Percentiles rank a stretch among this genome's conserved stretches.
phyloP scores from a whole-genome alignment of 164 flowering plant genomes.

The Aristolochia contorta region DNA sequence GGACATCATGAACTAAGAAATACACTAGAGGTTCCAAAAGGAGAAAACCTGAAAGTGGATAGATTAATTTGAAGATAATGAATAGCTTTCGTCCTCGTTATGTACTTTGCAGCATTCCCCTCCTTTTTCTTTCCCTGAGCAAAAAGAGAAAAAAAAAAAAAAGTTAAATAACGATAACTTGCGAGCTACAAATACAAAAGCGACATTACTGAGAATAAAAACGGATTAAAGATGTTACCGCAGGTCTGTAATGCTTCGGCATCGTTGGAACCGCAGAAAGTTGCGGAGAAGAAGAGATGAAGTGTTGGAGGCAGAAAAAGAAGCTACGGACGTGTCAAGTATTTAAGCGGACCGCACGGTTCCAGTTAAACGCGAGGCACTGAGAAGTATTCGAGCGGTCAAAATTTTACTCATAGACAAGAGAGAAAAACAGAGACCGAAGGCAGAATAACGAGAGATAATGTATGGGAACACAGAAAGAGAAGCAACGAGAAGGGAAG shows the following conservation, averaged over 20 bases:
- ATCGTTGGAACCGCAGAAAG: conserved; percentile 13
- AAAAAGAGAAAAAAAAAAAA: background rate
- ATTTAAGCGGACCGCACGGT: too few relatives aligned
- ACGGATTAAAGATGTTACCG: conserved; percentile 22
- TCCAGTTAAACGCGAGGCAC: too few relatives aligned
- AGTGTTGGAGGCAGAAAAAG: too few relatives aligned
- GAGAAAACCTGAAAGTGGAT: conserved; percentile 53
- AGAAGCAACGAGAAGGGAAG: too few relatives aligned
- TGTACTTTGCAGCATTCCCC: conserved; percentile 78
- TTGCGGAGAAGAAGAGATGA: background rate
- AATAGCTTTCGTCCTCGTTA: conserved; percentile 68
- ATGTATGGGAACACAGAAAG: too few relatives aligned
- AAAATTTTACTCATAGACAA: too few relatives aligned
- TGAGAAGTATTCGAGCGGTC: too few relatives aligned
- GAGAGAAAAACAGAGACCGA: too few relatives aligned
- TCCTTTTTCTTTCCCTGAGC: conserved; percentile 90
- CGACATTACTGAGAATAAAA: background rate
- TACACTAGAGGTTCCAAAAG: background rate
- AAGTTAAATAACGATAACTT: background rate
- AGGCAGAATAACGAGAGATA: too few relatives aligned
- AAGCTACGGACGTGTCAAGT: too few relatives aligned
- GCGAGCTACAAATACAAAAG: background rate
- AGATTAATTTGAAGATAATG: conserved; percentile 59
- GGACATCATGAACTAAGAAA: background rate
- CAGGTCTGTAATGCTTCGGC: conserved; percentile 83